Conservation (phyloP, 441 rosid genomes). For the Hura crepitans region DNA sequence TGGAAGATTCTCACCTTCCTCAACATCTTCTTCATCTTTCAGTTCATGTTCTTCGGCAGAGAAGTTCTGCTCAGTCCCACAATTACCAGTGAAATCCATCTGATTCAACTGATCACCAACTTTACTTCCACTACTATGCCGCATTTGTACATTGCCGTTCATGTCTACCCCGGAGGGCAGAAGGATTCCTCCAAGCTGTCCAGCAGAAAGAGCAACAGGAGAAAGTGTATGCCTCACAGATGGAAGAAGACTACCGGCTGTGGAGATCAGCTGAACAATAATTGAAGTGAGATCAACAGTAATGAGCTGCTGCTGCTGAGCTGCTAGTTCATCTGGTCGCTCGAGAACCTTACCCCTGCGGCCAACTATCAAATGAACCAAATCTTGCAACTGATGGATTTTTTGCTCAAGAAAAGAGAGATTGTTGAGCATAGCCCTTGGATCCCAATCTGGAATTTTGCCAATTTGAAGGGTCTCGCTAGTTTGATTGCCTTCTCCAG, state of each 20-base stretch:
- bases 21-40: conserved; percentile 84
- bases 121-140: conserved; percentile 31
- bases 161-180: conserved; percentile 41
- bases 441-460: conserved; percentile 74
- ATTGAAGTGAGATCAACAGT: conserved; percentile 89
- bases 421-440: conserved; percentile 62
- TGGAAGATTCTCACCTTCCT: conserved; percentile 83
- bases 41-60: conserved; percentile 62
- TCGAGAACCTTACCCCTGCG: conserved; percentile 45
- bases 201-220: conserved; percentile 36
- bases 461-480: conserved; percentile 34
- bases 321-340: conserved; percentile 48
- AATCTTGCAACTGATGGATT: conserved; percentile 78
- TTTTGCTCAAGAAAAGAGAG: conserved; percentile 79
- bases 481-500: conserved; percentile 24
- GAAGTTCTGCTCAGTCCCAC: conserved; percentile 41
- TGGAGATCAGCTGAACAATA: conserved; percentile 83
- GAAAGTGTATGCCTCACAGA: conserved; percentile 61
- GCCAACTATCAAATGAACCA: conserved; percentile 61
- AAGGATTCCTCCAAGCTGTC: conserved; percentile 51
- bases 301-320: conserved; percentile 77
- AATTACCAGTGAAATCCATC: conserved; percentile 31
- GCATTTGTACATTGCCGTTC: conserved; percentile 36
- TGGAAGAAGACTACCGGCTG: conserved; percentile 92
- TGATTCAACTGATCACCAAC: conserved; percentile 41